Base-by-base conservation (phyloP, 1,284 basidiomycete genomes). In the Cutaneotrichosporon mucoides region DNA sequence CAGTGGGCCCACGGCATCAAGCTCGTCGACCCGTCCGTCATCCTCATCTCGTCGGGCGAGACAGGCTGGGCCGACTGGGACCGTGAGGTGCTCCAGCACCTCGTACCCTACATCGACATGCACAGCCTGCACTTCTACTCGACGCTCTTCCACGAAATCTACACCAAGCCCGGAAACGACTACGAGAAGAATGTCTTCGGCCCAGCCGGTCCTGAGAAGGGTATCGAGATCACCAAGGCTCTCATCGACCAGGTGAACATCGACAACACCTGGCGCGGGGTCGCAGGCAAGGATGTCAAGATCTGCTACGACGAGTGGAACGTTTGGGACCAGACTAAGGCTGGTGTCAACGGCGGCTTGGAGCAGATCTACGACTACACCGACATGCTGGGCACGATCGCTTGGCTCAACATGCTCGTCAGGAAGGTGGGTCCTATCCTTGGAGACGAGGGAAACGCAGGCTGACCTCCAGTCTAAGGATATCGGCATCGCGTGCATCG, bases 361-460 rank as follows among this genome's bases (percentile, higher is more conserved):
- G 84, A 86, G 67, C 85, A 79, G 68, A 64, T 79, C 78, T 86
- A 87, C 70, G 84, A 84, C 64, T 79, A 84, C 38, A 83, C 84
- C 5, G 85, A 87, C 69, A 84, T 85, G 53, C 79, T 86, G 1
- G 85, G 83, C 64, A 78, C 78, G 68, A 82, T 82, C 5, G 80
- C 83, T 1, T 87, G 85, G 85, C 73, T 87, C 62, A 85, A 86
- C 69, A 80, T 85, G 11, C 84, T 87, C 60, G 81, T 86, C 13
- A 79, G 85, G 24, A 24, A 24, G 24, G 24, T 24, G 24, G 3
- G 24, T 24, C 24, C 24, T 2, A 24, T 24, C 24, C 2, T 3
- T 2, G 24, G 24, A 24, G 24, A 24, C 2, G 24, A 24, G 24
- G 24, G n/a, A n/a, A n/a, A 2, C 24, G 24, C 24, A 24, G 3